phyloP scores from a whole-genome alignment of 257 asterid species.

The Solanum chilense region DNA sequence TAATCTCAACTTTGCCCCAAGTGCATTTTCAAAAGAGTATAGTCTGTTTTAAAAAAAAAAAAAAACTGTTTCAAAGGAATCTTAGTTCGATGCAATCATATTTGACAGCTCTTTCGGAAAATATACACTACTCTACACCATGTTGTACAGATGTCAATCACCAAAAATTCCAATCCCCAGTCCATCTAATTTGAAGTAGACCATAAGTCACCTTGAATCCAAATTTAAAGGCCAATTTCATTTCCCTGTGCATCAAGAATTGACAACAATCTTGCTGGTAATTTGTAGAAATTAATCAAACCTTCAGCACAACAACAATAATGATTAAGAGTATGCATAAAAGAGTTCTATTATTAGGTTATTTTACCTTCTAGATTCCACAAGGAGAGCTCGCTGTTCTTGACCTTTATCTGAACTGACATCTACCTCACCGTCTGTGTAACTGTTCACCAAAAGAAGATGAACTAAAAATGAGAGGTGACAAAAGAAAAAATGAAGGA shows the following conservation, averaged over 20 bases:
- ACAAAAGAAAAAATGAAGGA: constrained; percentile 1
- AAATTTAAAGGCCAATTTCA: neutral
- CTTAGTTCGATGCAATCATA: neutral
- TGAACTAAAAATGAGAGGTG: neutral
- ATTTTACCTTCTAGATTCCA: constrained; percentile 67
- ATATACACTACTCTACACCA: neutral
- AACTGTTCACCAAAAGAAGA: constrained; percentile 30
- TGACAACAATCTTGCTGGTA: neutral
- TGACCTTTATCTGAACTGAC: constrained; percentile 30
- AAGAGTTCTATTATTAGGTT: neutral
- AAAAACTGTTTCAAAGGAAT: neutral
- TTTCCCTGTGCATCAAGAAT: neutral
- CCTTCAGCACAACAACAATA: neutral
- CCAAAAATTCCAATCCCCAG: neutral
- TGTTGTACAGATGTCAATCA: neutral
- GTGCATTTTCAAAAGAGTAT: neutral
- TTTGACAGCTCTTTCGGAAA: neutral
- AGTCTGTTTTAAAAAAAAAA: neutral
- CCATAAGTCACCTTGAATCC: neutral
- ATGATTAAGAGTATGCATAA: neutral
- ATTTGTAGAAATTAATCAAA: neutral
- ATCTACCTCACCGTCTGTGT: constrained; percentile 42
- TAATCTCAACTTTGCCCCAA: neutral
- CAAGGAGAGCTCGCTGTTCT: constrained; percentile 58
- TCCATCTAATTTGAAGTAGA: neutral